Percentiles rank a stretch among this genome's conserved stretches.
Evolutionary conservation across 1,284 basidiomycete species (phyloP).

Genomic region (Irpex sp.): DNA sequence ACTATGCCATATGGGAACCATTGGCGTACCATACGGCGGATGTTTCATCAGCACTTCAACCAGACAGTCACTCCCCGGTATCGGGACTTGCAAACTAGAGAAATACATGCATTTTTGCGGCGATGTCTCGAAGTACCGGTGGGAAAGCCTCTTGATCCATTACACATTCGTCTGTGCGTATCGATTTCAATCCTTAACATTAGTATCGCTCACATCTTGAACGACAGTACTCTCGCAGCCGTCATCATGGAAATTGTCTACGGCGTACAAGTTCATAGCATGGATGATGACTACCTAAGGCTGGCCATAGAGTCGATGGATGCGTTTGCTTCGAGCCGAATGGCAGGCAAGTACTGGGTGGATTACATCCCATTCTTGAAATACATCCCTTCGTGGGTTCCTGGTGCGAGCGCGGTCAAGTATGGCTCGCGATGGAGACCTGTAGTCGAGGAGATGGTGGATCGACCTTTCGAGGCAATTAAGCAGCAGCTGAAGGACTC

Average conservation of each 20-base stretch:
- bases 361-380: neutral
- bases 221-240: neutral
- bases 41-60: no score
- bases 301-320: neutral
- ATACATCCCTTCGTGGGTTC: neutral
- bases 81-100: neutral
- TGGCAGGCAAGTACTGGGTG: neutral
- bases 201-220: neutral
- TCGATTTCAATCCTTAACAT: neutral
- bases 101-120: neutral
- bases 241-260: neutral
- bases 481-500: no score
- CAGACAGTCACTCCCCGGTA: neutral
- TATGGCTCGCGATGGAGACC: neutral
- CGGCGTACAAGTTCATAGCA: neutral
- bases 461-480: no score
- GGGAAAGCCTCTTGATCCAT: neutral
- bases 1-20: no score
- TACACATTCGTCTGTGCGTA: neutral
- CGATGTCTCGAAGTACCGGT: neutral
- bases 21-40: no score
- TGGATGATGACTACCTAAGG: neutral
- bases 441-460: no score
- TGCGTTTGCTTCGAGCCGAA: neutral
- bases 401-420: neutral